Conservation (phyloP, 108 stramenopile species). For the Epipyxis sp. region DNA sequence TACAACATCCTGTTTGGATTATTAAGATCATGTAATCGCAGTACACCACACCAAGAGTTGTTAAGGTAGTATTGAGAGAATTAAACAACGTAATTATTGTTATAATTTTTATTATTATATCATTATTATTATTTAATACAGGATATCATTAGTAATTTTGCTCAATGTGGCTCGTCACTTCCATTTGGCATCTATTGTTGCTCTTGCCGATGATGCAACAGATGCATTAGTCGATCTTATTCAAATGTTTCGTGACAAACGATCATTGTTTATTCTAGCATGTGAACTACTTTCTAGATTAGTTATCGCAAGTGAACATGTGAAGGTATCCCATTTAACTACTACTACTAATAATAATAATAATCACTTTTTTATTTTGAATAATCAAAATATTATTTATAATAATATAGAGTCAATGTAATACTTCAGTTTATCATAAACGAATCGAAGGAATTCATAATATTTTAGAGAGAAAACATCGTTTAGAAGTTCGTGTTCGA, state of each 20-base stretch:
- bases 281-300: conserved; percentile 8
- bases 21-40: conserved; percentile 76
- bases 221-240: conserved; percentile 70
- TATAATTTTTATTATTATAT: no score
- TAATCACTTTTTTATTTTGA: background rate
- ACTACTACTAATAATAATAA: background rate
- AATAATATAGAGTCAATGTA: background rate
- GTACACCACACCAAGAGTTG: conserved; percentile 78
- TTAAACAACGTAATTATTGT: background rate
- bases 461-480: background rate
- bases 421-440: background rate
- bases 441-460: background rate
- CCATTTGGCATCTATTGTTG: conserved; percentile 13
- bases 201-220: background rate
- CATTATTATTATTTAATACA: no score
- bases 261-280: conserved; percentile 58
- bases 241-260: conserved; percentile 82
- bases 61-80: conserved; percentile 51
- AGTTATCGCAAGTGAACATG: background rate
- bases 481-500: background rate
- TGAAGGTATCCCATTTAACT: background rate
- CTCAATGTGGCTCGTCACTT: conserved; percentile 66
- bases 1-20: conserved; percentile 64
- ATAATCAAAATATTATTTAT: background rate
- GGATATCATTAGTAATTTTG: conserved; percentile 68